Evolutionary conservation across 2,329 filamentous ascomycete genomes (phyloP), one percentile per base, ranked within the genome.

Genomic region (Metarhizium guizhouense): DNA sequence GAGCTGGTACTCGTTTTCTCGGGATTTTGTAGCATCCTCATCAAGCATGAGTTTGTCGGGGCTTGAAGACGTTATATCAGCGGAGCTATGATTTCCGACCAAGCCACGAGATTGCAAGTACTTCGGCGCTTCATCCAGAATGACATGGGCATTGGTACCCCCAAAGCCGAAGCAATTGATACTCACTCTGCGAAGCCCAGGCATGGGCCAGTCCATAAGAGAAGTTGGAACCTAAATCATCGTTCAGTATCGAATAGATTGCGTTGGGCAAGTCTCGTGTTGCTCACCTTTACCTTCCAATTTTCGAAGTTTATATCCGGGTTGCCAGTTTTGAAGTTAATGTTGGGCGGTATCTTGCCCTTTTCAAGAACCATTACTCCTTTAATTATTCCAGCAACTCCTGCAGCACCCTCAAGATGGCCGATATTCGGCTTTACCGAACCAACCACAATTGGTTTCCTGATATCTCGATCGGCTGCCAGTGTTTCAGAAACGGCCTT

Each of bases 81-180:
- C 45, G 6, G 68, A 71, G 54, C 66, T 72, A 56, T 76, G 70
- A 13, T 73, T 70, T 4, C 67, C 72, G 6, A 57, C 47, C 29
- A 76, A 53, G 1, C 64, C 64, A n/a, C 65, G 65, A 40, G 67
- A 62, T 3, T 64, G 59, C 5, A 78, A 62, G 54, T 76, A 76
- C 18, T 68, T 66, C 3, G 71, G 67, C 3, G 74, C 74, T 55
- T 78, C 76, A 47, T 81, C 78, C 50, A 81, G 58, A 43, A 81
- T 75, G 1, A 76, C 71, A 58, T 83, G 80, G 1, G 74, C 75
- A 52, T 82, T 82, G 3, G 79, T 80, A 45, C 81, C 81, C 1
- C 81, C 81, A 60, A 79, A 83, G 2, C 81, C 80, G 59, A 83
- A 84, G 57, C 75, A 79, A 61, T 82, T 83, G 59, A 83, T 71